phyloP scores from a whole-genome alignment of 441 rosid species.

The Adansonia gregorii region DNA sequence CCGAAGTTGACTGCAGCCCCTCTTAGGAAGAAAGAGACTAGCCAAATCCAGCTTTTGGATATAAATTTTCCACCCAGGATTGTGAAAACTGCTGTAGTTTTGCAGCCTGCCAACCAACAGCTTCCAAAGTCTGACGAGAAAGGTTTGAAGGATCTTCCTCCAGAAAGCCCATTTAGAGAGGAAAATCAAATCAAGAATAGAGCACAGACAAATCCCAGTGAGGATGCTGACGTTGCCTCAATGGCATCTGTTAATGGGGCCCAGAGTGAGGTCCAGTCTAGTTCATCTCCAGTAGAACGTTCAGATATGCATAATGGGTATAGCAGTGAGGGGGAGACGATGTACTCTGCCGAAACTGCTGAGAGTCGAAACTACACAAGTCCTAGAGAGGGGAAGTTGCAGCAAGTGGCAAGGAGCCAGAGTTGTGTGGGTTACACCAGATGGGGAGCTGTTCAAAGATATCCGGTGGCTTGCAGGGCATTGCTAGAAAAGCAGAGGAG shows the following conservation, averaged over 20 bases:
- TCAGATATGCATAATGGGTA: constrained; percentile 61
- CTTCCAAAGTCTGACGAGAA: constrained; percentile 41
- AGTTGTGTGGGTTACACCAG: constrained; percentile 80
- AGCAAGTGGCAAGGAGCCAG: constrained; percentile 88
- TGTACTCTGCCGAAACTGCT: constrained; percentile 98
- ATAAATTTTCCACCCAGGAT: constrained; percentile 80
- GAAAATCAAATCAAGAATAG: constrained; percentile 37
- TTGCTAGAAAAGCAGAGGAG: constrained; percentile 76
- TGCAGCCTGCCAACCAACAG: constrained; percentile 37
- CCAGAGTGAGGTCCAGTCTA: constrained; percentile 71
- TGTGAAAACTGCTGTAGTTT: constrained; percentile 41
- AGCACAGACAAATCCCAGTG: constrained; percentile 32
- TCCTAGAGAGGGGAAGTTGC: constrained; percentile 68
- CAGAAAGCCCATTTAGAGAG: constrained; percentile 38
- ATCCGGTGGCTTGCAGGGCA: constrained; percentile 49
- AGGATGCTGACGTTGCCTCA: constrained; percentile 58
- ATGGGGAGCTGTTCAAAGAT: constrained; percentile 67
- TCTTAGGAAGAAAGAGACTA: constrained; percentile 52
- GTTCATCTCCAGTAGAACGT: constrained; percentile 66
- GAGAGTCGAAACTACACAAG: constrained; percentile 90
- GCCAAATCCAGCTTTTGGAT: constrained; percentile 74
- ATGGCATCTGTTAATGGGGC: constrained; percentile 72
- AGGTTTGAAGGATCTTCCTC: constrained; percentile 32
- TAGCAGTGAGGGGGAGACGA: constrained; percentile 88
- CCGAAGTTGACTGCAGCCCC: constrained; percentile 76